A percentile compares a stretch with the other conserved stretches of the same genome.
Evolutionary conservation across 1,284 basidiomycete species (phyloP).

Genomic region (Rhodotorula mucilaginosa): DNA sequence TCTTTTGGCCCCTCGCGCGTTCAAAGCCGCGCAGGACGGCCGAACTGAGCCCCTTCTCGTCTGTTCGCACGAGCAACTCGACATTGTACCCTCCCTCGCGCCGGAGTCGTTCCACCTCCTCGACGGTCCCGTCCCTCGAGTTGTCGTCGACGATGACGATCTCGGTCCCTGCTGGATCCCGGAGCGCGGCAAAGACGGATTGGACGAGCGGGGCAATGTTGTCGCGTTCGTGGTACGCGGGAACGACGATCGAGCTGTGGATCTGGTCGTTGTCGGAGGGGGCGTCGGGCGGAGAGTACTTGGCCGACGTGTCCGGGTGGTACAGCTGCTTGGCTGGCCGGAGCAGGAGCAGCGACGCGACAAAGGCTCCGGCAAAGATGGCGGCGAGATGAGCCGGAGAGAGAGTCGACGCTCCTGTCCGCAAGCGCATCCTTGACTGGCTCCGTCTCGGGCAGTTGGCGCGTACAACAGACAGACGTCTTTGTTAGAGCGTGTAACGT

Average conservation of each 20-base stretch:
- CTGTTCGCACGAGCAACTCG: conserved; percentile 52
- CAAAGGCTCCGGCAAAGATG: conserved; percentile 26
- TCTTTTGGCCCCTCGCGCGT: conserved; percentile 51
- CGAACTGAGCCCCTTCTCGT: conserved; percentile 53
- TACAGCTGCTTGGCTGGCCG: conserved; percentile 19
- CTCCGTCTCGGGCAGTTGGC: background rate
- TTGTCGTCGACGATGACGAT: conserved; percentile 57
- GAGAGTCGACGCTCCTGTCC: background rate
- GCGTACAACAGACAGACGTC: too few relatives aligned
- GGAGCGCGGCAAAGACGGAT: conserved; percentile 47
- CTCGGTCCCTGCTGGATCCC: conserved; percentile 48
- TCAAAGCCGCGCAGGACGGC: conserved; percentile 55
- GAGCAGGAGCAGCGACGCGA: conserved; percentile 25
- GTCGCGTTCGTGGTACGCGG: conserved; percentile 55
- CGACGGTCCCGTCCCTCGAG: conserved; percentile 54
- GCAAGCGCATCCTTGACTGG: background rate
- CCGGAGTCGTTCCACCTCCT: conserved; percentile 51
- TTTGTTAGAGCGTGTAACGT: too few relatives aligned
- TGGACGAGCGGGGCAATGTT: conserved; percentile 54
- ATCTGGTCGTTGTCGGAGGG: conserved; percentile 33
- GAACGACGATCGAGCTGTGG: conserved; percentile 54
- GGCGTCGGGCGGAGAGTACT: conserved; percentile 31
- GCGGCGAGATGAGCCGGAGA: background rate
- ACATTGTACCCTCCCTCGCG: conserved; percentile 53
- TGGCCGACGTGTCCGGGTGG: conserved; percentile 25